Percentiles rank a stretch among this genome's conserved stretches.
phyloP scores from a whole-genome alignment of 2,329 filamentous ascomycete genomes.

The Pseudogymnoascus sp. region DNA sequence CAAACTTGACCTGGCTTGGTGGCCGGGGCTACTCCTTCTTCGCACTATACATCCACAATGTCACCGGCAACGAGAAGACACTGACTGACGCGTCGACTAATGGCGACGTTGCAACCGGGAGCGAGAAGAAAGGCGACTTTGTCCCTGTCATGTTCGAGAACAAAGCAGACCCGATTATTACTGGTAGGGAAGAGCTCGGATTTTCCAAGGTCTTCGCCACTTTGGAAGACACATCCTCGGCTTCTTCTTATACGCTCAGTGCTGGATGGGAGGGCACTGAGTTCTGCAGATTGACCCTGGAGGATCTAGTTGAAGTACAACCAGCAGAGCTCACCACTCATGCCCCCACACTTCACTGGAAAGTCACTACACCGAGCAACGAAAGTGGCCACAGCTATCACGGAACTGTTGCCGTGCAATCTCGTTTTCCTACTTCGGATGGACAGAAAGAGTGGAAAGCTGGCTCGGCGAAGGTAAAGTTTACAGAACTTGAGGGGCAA shows the following conservation, averaged over 20 bases:
- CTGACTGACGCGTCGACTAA: conserved; percentile 41
- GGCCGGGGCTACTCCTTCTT: conserved; percentile 48
- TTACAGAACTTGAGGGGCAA: conserved; percentile 12
- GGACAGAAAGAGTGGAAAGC: conserved; percentile 14
- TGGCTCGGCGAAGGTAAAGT: conserved; percentile 11
- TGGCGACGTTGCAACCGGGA: conserved; percentile 30
- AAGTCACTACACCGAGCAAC: not conserved
- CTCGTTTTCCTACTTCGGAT: not conserved
- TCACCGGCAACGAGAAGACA: conserved; percentile 35
- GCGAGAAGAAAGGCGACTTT: conserved; percentile 35
- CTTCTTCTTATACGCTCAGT: conserved; percentile 11
- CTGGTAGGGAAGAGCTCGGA: conserved; percentile 45
- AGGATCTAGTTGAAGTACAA: conserved; percentile 1
- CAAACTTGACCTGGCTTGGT: conserved; percentile 51
- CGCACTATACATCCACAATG: conserved; percentile 52
- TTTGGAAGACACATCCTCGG: conserved; percentile 10
- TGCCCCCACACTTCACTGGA: not conserved
- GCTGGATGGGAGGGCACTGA: conserved; percentile 17
- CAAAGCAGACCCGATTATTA: conserved; percentile 50
- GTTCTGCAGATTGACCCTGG: conserved; percentile 13
- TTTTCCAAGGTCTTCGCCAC: conserved; percentile 43
- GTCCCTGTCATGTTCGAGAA: conserved; percentile 46
- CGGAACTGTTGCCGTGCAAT: not conserved
- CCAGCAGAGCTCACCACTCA: not conserved
- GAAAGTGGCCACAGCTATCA: not conserved